These are phyloP conservation scores for Penicillium sp. DNA, from an alignment of 2,329 filamentous ascomycete species.

Conservation along the genomic window DNA sequence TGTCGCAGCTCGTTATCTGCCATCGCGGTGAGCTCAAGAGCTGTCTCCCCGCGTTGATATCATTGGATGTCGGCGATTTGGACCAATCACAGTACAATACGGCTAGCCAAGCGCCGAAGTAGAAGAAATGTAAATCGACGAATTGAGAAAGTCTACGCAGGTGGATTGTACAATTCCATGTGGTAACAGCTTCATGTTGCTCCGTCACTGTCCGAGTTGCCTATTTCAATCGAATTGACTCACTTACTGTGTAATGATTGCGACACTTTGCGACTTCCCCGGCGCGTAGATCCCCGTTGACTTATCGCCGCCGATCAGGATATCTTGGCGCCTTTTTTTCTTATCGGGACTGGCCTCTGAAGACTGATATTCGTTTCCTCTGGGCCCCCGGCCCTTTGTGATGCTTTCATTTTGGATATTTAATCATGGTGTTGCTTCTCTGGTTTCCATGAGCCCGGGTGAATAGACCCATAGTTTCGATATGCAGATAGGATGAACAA, in stretches of 20 bases:
- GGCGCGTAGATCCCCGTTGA: background rate
- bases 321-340: too few relatives aligned
- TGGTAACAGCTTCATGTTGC: background rate
- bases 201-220: background rate
- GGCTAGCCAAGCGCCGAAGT: constrained; percentile 18
- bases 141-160: constrained; percentile 25
- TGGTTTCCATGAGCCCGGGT: background rate
- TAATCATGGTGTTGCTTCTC: background rate
- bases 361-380: too few relatives aligned
- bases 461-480: background rate
- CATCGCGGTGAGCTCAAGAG: constrained; percentile 16
- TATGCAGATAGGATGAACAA: too few relatives aligned
- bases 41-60: constrained; percentile 22
- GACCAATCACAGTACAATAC: constrained; percentile 19
- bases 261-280: background rate
- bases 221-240: background rate
- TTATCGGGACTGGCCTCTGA: too few relatives aligned
- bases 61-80: constrained; percentile 22
- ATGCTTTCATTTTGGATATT: too few relatives aligned
- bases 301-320: too few relatives aligned
- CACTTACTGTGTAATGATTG: background rate
- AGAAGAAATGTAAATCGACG: constrained; percentile 11
- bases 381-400: too few relatives aligned
- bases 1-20: constrained; percentile 13
- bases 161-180: constrained; percentile 3